Conservation (phyloP, 108 stramenopile species). For the Craspedostauros australis region DNA sequence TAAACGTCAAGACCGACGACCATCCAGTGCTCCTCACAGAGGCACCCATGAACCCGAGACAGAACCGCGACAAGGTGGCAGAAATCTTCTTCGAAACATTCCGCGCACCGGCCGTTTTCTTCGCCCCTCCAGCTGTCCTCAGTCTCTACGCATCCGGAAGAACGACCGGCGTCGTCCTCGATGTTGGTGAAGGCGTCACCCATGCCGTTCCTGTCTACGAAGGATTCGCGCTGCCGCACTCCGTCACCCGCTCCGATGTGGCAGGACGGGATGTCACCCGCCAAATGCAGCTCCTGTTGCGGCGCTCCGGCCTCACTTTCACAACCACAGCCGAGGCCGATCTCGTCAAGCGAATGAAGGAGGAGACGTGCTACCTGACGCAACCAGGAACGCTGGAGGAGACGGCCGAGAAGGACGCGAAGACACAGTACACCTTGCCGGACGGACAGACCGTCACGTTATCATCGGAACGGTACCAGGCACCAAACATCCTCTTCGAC, state of each 20-base stretch:
- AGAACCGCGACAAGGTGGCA: conserved; percentile 84
- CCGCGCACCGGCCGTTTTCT: conserved; percentile 87
- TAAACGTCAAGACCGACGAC: conserved; percentile 83
- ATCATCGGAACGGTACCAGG: conserved; percentile 84
- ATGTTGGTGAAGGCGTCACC: conserved; percentile 95
- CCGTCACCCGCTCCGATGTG: conserved; percentile 86
- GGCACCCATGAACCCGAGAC: conserved; percentile 87
- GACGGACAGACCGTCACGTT: conserved; percentile 82
- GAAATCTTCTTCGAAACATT: conserved; percentile 96
- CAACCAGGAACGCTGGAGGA: conserved; percentile 34
- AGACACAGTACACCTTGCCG: conserved; percentile 81
- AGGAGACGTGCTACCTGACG: conserved; percentile 85
- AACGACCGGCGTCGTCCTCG: conserved; percentile 96
- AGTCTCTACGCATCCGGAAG: conserved; percentile 94
- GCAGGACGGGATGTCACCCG: conserved; percentile 94
- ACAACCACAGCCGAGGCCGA: conserved; percentile 91
- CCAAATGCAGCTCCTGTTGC: conserved; percentile 83
- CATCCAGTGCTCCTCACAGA: conserved; percentile 97
- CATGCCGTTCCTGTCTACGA: conserved; percentile 98
- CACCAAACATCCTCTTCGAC: conserved; percentile 91
- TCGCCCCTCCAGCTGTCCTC: conserved; percentile 88
- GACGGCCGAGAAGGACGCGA: conserved; percentile 43
- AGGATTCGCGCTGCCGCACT: conserved; percentile 94
- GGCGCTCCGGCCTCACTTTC: conserved; percentile 80
- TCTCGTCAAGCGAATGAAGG: conserved; percentile 90